Evolutionary conservation across 83 land plant species (phyloP), one percentile per base, ranked within the genome.

Genomic region (Thuja plicata): DNA sequence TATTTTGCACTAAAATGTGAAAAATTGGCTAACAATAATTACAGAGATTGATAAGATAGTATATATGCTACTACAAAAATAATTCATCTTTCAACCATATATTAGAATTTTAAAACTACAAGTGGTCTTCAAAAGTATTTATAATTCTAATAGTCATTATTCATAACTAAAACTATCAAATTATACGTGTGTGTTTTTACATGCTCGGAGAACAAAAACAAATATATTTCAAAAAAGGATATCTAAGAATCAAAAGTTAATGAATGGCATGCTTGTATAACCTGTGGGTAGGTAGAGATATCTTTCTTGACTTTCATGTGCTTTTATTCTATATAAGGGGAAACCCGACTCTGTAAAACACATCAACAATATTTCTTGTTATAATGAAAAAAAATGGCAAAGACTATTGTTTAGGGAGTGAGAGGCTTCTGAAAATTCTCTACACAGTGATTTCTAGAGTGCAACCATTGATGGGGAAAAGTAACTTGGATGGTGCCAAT

Each of bases 231-330:
- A 3, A 79, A 79, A 40, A 16, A 79, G 43, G 46, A 79, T 79
- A 19, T 79, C 46, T 21, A 38, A 79, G 45, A 38, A 79, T 38
- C 45, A 40, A 10, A 79, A 40, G 46, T 40, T 41, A 38, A 79
- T 7, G 7, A 35, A 79, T 13, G 21, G 19, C 46, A 78, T 79
- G 45, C 10, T 40, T 41, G 8, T 79, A 46, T 38, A 7, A 79
- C 83, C 83, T 79, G 40, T 79, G 37, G 83, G 83, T 40, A 79
- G 83, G 27, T 40, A 79, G 43, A 79, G 83, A 19, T 79, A 19
- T 5, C 83, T 41, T 79, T 79, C 83, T 79, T 79, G 83, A 79
- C 8, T 79, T 40, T 79, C n/a, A 79, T 40, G 83, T 40, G 13
- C 83, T 38, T 40, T 79, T 38, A 46, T 37, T 79, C 83, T 79